Conservation (phyloP, 2,329 filamentous ascomycete species). For the Cladophialophora psammophila region DNA sequence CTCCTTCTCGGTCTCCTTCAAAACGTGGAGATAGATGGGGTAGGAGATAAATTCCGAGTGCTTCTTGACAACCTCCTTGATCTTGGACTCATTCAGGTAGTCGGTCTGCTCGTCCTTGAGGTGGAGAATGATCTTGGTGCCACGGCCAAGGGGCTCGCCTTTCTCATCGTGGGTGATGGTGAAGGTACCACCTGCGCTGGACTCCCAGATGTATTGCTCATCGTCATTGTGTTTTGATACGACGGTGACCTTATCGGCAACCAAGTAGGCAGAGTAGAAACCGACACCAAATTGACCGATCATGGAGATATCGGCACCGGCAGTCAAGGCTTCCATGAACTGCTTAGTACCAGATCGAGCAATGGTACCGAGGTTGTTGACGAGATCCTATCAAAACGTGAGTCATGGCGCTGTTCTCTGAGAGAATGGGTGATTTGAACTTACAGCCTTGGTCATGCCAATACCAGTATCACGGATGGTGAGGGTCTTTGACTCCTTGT, state of each 20-base stretch:
- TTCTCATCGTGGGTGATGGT: constrained; percentile 89
- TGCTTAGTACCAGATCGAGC: constrained; percentile 99
- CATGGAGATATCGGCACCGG: constrained; percentile 99
- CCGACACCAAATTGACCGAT: constrained; percentile 99
- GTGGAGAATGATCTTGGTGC: constrained; percentile 97
- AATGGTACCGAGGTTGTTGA: constrained; percentile 99
- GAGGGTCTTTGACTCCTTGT: constrained; percentile 97
- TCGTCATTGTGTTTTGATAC: constrained; percentile 99
- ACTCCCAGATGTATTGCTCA: constrained; percentile 99
- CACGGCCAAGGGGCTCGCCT: constrained; percentile 87
- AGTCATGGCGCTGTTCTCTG: constrained; percentile 43
- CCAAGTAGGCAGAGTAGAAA: constrained; percentile 99
- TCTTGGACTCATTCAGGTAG: constrained; percentile 97
- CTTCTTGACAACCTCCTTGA: constrained; percentile 99
- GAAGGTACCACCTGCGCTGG: constrained; percentile 95
- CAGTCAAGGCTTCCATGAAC: constrained; percentile 99
- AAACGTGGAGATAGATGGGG: constrained; percentile 99
- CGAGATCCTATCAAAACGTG: constrained; percentile 73
- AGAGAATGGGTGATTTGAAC: constrained; percentile 50
- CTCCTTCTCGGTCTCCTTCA: constrained; percentile 99
- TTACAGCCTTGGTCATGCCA: constrained; percentile 99
- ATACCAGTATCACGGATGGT: constrained; percentile 98
- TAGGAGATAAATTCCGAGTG: constrained; percentile 99
- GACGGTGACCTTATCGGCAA: constrained; percentile 94
- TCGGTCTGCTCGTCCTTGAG: constrained; percentile 99